Percentiles rank a stretch among this genome's conserved stretches.
Evolutionary conservation across 345 rosid genomes (phyloP).

Genomic region (Hirschfeldia incana): DNA sequence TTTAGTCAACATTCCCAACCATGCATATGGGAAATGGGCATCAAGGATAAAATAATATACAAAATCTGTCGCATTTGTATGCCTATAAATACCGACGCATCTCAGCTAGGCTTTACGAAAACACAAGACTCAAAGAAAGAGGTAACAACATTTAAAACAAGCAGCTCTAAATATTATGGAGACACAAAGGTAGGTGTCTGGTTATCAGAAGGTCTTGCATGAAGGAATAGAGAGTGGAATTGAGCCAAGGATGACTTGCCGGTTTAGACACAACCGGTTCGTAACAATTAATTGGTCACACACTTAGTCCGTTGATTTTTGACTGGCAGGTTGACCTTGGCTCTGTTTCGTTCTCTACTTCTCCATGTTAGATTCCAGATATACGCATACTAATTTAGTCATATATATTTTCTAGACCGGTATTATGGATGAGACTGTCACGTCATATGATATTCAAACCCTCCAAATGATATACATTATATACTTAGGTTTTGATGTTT

Average conservation of each 20-base stretch:
- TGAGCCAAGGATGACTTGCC: slow-evolving; percentile 63
- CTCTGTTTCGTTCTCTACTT: slow-evolving; percentile 33
- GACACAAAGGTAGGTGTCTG: not conserved
- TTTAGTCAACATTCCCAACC: slow-evolving; percentile 32
- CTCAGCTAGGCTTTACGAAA: slow-evolving; percentile 18
- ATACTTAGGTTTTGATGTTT: not conserved
- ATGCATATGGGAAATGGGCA: slow-evolving; percentile 27
- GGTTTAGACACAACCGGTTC: slow-evolving; percentile 18
- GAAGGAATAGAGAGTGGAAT: slow-evolving; percentile 37
- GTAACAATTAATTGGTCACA: slow-evolving; percentile 7
- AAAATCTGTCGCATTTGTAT: not conserved
- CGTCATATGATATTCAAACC: not conserved
- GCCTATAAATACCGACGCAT: slow-evolving; percentile 27
- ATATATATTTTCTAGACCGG: not conserved
- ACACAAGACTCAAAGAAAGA: slow-evolving; percentile 11
- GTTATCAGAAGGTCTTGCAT: slow-evolving; percentile 36
- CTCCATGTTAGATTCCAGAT: slow-evolving; percentile 28
- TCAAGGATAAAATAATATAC: not conserved
- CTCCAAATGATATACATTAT: not conserved
- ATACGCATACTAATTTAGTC: not conserved
- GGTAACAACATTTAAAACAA: not conserved
- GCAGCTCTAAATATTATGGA: not conserved
- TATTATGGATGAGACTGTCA: not conserved
- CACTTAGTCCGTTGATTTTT: slow-evolving; percentile 18
- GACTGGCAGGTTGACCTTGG: slow-evolving; percentile 38